phyloP scores from a whole-genome alignment of 805 yeast species.

The Ogataea ganodermae region DNA sequence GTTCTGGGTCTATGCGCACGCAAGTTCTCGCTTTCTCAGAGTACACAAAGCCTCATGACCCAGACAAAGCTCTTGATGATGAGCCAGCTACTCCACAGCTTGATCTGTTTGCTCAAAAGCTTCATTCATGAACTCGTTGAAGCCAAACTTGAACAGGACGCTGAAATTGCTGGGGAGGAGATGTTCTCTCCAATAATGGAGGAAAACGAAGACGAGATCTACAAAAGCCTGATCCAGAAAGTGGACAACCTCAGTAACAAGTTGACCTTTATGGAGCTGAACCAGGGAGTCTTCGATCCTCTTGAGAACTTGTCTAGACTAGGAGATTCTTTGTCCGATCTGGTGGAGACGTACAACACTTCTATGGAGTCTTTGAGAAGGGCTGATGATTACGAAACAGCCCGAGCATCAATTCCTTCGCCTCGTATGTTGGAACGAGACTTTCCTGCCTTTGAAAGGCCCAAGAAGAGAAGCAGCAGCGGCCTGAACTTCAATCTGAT shows the following conservation, averaged over 20 bases:
- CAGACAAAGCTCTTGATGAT: slow-evolving; percentile 19
- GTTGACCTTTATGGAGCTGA: slow-evolving; percentile 24
- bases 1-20: slow-evolving; percentile 18
- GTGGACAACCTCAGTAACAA: slow-evolving; percentile 24
- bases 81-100: slow-evolving; percentile 17
- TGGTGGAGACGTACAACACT: slow-evolving; percentile 18
- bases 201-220: slow-evolving; percentile 26
- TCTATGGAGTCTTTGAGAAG: slow-evolving; percentile 8
- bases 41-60: slow-evolving; percentile 1
- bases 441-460: slow-evolving; percentile 4
- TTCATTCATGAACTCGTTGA: slow-evolving; percentile 21
- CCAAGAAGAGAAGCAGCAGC: slow-evolving; percentile 30
- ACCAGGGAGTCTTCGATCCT: slow-evolving; percentile 14
- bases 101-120: slow-evolving; percentile 13
- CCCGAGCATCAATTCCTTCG: slow-evolving; percentile 7
- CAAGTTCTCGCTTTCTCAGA: slow-evolving; percentile 19
- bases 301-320: slow-evolving; percentile 14
- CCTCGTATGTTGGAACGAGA: slow-evolving; percentile 13
- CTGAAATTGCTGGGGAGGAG: slow-evolving; percentile 8
- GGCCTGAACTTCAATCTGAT: slow-evolving; percentile 34
- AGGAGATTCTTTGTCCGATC: slow-evolving; percentile 15
- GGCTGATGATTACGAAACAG: not conserved
- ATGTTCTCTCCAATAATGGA: slow-evolving; percentile 21
- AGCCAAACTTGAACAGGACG: not conserved
- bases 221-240: slow-evolving; percentile 13